These are phyloP conservation scores for Combretum micranthum DNA, from an alignment of 345 rosid species.

Conservation along the genomic window DNA sequence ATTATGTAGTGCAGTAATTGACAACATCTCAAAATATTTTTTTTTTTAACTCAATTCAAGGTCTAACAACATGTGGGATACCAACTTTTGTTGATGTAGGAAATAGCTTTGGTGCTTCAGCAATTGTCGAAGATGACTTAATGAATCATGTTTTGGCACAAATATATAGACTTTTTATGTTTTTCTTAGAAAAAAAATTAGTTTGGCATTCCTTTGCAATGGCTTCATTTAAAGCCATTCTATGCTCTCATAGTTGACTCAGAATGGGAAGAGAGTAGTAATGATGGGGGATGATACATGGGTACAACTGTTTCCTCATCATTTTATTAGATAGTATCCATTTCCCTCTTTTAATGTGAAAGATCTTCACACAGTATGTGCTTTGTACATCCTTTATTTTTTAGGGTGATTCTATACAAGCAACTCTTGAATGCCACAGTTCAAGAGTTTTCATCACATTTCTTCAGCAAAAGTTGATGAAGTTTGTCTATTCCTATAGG, in stretches of 20 bases:
- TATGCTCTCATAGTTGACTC: conserved; percentile 38
- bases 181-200: background rate
- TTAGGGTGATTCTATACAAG: background rate
- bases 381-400: background rate
- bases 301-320: conserved; percentile 85
- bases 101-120: conserved; percentile 93
- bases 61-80: conserved; percentile 87
- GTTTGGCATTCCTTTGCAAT: conserved; percentile 5
- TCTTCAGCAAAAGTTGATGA: background rate
- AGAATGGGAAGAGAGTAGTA: conserved; percentile 74
- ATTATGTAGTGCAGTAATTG: background rate
- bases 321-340: conserved; percentile 76
- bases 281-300: conserved; percentile 99
- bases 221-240: background rate
- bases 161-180: background rate
- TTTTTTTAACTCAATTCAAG: conserved; percentile 31
- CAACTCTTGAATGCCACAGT: background rate
- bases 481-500: conserved; percentile 31
- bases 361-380: conserved; percentile 76
- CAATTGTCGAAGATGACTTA: conserved; percentile 81
- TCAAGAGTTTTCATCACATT: no score
- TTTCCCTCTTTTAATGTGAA: conserved; percentile 92
- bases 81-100: conserved; percentile 94
- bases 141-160: conserved; percentile 48
- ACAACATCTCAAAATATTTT: background rate